These are phyloP conservation scores for Tephrocybe sp. DNA, from an alignment of 768 basidiomycete genomes.

Conservation along the genomic window DNA sequence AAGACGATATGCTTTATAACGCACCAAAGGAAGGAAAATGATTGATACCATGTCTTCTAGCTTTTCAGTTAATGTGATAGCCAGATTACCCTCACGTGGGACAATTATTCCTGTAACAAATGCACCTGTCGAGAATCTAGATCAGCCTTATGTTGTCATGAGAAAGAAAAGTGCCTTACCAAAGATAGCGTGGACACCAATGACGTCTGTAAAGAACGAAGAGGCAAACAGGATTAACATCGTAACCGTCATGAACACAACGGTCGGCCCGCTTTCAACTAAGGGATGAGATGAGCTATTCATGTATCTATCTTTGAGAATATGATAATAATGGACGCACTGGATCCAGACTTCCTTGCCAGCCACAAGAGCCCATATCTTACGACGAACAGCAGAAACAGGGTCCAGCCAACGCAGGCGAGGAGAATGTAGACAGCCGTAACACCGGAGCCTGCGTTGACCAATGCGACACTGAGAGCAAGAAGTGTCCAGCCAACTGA, in stretches of 20 bases:
- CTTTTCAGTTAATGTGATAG: slow-evolving; percentile 88
- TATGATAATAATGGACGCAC: no score
- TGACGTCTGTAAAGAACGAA: slow-evolving; percentile 91
- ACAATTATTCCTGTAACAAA: slow-evolving; percentile 83
- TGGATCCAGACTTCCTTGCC: slow-evolving; percentile 76
- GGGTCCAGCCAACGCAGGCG: slow-evolving; percentile 74
- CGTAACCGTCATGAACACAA: slow-evolving; percentile 85
- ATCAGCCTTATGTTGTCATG: background rate
- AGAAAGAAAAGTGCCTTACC: slow-evolving; percentile 39
- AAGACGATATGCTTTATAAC: slow-evolving; percentile 9
- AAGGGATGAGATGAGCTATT: slow-evolving; percentile 3
- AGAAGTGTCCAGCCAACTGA: slow-evolving; percentile 85
- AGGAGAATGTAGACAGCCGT: slow-evolving; percentile 87
- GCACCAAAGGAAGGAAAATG: slow-evolving; percentile 83
- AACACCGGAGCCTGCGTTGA: slow-evolving; percentile 82
- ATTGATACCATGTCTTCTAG: slow-evolving; percentile 95
- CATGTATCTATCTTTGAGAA: no score
- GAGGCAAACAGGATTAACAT: slow-evolving; percentile 81
- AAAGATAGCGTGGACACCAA: slow-evolving; percentile 92
- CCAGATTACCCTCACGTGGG: slow-evolving; percentile 85
- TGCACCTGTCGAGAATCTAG: slow-evolving; percentile 47
- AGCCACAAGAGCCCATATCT: slow-evolving; percentile 66
- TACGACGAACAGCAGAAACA: slow-evolving; percentile 73
- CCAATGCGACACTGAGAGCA: slow-evolving; percentile 89
- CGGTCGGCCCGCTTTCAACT: slow-evolving; percentile 79